Evolutionary conservation across 768 basidiomycete species (phyloP).

Genomic region (Pilatotrama ljubarskyi): DNA sequence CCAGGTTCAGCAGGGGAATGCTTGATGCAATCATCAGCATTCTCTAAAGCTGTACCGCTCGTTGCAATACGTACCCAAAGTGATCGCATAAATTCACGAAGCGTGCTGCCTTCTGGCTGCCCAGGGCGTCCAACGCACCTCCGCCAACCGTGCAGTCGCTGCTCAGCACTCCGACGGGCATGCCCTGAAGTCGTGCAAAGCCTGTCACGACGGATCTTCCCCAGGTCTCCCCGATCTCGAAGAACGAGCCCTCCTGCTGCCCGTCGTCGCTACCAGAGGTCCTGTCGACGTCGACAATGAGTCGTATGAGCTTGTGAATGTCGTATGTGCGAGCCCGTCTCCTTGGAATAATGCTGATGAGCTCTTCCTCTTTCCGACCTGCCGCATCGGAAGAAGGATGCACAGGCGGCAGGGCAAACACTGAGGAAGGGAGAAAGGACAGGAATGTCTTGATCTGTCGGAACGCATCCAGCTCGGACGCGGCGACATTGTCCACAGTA

Average conservation of each 20-base stretch:
- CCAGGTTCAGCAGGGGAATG: slow-evolving; percentile 18
- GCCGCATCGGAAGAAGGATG: background rate
- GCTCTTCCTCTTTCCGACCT: slow-evolving; percentile 14
- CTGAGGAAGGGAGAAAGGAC: slow-evolving; percentile 18
- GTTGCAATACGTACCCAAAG: slow-evolving; percentile 9
- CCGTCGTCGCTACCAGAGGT: background rate
- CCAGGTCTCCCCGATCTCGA: slow-evolving; percentile 23
- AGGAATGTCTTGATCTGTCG: slow-evolving; percentile 18
- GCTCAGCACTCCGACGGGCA: slow-evolving; percentile 14
- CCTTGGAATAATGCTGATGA: slow-evolving; percentile 21
- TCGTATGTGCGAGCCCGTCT: slow-evolving; percentile 16
- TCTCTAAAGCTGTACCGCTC: no score
- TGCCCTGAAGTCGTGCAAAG: slow-evolving; percentile 12
- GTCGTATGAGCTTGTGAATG: slow-evolving; percentile 10
- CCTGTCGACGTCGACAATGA: slow-evolving; percentile 11
- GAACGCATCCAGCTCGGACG: slow-evolving; percentile 19
- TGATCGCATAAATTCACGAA: slow-evolving; percentile 23
- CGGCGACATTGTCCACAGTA: slow-evolving; percentile 20
- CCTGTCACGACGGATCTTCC: slow-evolving; percentile 15
- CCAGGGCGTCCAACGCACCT: slow-evolving; percentile 18
- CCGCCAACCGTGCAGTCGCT: slow-evolving; percentile 21
- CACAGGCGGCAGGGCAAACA: slow-evolving; percentile 9
- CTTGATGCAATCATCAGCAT: background rate
- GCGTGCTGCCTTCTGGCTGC: slow-evolving; percentile 19
- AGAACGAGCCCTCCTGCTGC: slow-evolving; percentile 3